Base-by-base conservation (phyloP, 1,284 basidiomycete species). In the Ustilago loliicola region DNA sequence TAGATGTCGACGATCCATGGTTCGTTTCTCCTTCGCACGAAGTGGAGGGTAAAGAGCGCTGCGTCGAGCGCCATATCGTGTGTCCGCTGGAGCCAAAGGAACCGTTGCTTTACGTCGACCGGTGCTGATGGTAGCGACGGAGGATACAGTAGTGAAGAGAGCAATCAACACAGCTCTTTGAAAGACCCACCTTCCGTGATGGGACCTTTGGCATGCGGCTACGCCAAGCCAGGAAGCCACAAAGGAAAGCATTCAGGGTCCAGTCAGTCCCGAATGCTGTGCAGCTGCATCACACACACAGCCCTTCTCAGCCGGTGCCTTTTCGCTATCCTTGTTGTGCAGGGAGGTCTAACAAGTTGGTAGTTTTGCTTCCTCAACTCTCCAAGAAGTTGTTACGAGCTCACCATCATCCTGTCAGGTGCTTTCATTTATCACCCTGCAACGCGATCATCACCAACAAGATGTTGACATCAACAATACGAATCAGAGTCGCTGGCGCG, bases 1-100 rank as follows among this genome's bases (percentile, higher is more conserved):
- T 78, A 78, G 45, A 78, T 62, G 34, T 78, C 76, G 56, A 74
- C 72, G 45, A 78, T 61, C 67, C 76, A 71, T n/a, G 76, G 76
- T n/a, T 78, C 53, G 38, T 55, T 53, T 15, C 56, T 25, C 4
- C 76, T 53, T 29, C 76, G 51, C 2, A 79, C 67, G 29, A 80
- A 79, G 30, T 79, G 71, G 10, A 80, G 69, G 9, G 77, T 80
- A 64, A 79, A 80, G 27, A 80, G 70, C 2, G 73, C 71, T 25
- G 76, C 65, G 32, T 80, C 79, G 15, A 80, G 64, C 2, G 70
- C 61, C 79, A 80, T 80, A 3, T n/a, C 27, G 29, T n/a, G n/a
- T n/a, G n/a, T n/a, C n/a, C n/a, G n/a, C n/a, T n/a, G n/a, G n/a
- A n/a, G n/a, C n/a, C n/a, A n/a, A n/a, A n/a, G n/a, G n/a, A n/a